Conservation (phyloP, 495 filamentous ascomycete species). For the Aspergillus indologenus region DNA sequence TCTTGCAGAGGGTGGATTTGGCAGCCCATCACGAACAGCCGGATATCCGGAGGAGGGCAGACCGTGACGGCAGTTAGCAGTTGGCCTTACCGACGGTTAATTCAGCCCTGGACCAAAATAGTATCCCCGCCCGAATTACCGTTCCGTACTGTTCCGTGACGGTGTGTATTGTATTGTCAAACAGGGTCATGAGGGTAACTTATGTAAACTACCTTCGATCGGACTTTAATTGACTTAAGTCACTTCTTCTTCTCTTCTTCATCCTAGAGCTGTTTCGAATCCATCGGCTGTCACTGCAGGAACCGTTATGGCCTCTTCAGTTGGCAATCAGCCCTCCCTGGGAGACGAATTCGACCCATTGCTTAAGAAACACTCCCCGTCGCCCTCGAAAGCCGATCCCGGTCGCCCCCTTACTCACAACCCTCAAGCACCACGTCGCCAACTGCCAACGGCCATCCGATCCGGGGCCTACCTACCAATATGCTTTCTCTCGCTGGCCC, state of each 20-base stretch:
- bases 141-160: neutral
- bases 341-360: neutral
- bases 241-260: neutral
- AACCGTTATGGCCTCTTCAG: neutral
- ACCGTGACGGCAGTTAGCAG: too few species aligned
- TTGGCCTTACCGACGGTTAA: neutral
- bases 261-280: neutral
- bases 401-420: neutral
- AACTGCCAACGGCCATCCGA: neutral
- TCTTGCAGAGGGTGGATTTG: too few species aligned
- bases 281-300: neutral
- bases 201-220: neutral
- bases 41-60: too few species aligned
- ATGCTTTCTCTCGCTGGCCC: conserved; percentile 18
- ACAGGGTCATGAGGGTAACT: neutral
- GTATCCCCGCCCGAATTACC: neutral
- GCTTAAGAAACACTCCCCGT: neutral
- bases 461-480: conserved; percentile 3
- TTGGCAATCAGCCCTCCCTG: neutral
- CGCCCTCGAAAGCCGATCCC: neutral
- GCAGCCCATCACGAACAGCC: too few species aligned
- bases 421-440: neutral
- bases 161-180: neutral
- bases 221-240: neutral
- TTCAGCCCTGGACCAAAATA: neutral